These are phyloP conservation scores for Microsporum audouinii DNA, from an alignment of 2,329 filamentous ascomycete genomes.

Conservation along the genomic window DNA sequence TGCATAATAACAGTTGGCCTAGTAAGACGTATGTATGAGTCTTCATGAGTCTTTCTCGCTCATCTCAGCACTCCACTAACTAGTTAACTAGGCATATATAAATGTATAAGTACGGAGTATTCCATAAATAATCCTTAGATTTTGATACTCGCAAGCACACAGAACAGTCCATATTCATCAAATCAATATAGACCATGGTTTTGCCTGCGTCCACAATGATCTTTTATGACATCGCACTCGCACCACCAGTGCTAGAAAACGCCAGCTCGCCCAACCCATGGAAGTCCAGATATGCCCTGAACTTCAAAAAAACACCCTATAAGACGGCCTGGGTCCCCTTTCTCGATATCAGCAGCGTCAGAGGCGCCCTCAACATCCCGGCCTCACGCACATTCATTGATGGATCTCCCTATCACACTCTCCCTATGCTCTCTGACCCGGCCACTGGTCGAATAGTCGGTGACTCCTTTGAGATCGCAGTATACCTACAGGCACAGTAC, in stretches of 20 bases:
- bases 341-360: slow-evolving; percentile 41
- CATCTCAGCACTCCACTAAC: not conserved
- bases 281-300: slow-evolving; percentile 40
- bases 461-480: slow-evolving; percentile 56
- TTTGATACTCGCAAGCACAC: too few species aligned
- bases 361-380: slow-evolving; percentile 36
- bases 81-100: not conserved
- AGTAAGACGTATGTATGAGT: not conserved
- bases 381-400: slow-evolving; percentile 46
- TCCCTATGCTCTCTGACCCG: slow-evolving; percentile 46
- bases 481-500: slow-evolving; percentile 42
- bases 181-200: not conserved
- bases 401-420: slow-evolving; percentile 48
- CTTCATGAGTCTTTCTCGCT: not conserved
- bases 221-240: slow-evolving; percentile 41
- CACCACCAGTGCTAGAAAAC: slow-evolving; percentile 19
- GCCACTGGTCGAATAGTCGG: slow-evolving; percentile 38
- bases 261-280: slow-evolving; percentile 40
- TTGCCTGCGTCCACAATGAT: slow-evolving; percentile 18
- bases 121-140: too few species aligned
- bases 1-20: too few species aligned
- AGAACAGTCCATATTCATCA: too few species aligned
- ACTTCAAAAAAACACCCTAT: slow-evolving; percentile 40
- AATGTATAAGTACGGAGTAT: not conserved
- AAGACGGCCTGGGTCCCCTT: slow-evolving; percentile 44